Conservation (phyloP, 352 stramenopile species). For the Phytophthora vignae region DNA sequence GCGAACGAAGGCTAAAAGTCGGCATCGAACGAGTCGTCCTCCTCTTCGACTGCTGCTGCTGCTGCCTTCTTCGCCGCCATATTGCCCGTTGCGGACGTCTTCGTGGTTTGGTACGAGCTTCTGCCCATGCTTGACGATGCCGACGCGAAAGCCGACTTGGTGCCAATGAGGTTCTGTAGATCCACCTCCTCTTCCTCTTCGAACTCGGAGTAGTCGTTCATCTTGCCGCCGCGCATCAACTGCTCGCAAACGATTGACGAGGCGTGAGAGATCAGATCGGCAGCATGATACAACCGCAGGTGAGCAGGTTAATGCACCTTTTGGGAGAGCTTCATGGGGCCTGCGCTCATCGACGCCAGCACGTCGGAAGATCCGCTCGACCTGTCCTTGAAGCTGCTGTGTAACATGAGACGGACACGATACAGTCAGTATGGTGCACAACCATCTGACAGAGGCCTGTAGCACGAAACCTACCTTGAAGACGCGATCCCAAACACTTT, state of each 20-base stretch:
- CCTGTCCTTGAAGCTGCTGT: slow-evolving; percentile 58
- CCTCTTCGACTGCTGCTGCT: slow-evolving; percentile 11
- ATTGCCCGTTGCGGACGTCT: slow-evolving; percentile 20
- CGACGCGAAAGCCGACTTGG: slow-evolving; percentile 22
- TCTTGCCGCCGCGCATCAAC: slow-evolving; percentile 77
- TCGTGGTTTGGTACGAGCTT: slow-evolving; percentile 1
- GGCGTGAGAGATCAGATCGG: slow-evolving; percentile 3
- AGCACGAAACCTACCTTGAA: slow-evolving; percentile 39
- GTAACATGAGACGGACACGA: slow-evolving; percentile 2
- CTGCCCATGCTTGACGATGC: slow-evolving; percentile 13
- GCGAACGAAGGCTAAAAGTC: slow-evolving; percentile 50
- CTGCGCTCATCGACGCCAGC: slow-evolving; percentile 68
- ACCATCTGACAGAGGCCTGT: not conserved
- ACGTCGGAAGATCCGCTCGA: slow-evolving; percentile 54
- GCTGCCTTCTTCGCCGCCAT: slow-evolving; percentile 6
- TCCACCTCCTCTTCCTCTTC: slow-evolving; percentile 83
- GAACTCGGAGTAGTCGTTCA: slow-evolving; percentile 83
- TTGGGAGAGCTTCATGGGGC: slow-evolving; percentile 63
- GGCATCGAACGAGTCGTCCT: slow-evolving; percentile 69
- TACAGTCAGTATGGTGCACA: slow-evolving; percentile 2
- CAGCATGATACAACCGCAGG: not conserved
- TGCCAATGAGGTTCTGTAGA: slow-evolving; percentile 78
- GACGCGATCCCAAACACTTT: slow-evolving; percentile 67
- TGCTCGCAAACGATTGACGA: slow-evolving; percentile 21
- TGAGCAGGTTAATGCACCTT: slow-evolving; percentile 47